Evolutionary conservation across 75 land plant species (phyloP).

Genomic region (Isoetes taiwanensis): DNA sequence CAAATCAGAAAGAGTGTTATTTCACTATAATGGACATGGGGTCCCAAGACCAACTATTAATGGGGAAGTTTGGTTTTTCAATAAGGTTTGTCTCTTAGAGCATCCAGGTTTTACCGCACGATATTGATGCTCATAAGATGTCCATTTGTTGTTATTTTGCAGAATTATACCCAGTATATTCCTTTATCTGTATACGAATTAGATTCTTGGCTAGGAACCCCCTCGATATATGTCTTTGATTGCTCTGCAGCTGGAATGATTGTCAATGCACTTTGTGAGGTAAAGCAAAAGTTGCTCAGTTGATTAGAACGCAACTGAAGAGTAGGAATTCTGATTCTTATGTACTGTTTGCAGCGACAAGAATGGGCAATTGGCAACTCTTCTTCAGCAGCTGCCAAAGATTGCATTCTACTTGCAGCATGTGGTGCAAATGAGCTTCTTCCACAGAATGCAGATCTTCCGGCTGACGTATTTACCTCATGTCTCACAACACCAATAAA

Average conservation of each 20-base stretch:
- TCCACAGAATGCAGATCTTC: constrained; percentile 85
- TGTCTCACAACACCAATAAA: constrained; percentile 96
- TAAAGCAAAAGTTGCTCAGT: constrained; percentile 12
- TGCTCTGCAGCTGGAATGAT: constrained; percentile 95
- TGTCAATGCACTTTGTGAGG: constrained; percentile 81
- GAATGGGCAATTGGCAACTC: constrained; percentile 30
- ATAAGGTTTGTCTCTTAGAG: constrained; percentile 42
- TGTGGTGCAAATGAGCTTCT: constrained; percentile 94
- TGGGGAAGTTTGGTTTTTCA: constrained; percentile 98
- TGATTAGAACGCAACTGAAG: neutral
- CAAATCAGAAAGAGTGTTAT: constrained; percentile 72
- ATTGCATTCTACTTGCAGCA: constrained; percentile 87
- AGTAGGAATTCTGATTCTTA: neutral
- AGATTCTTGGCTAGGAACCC: constrained; percentile 89
- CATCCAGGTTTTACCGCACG: neutral
- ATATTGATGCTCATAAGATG: neutral
- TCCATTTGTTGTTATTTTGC: neutral
- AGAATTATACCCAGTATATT: constrained; percentile 90
- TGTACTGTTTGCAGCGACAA: constrained; percentile 30
- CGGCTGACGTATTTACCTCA: constrained; percentile 91
- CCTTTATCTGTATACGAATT: constrained; percentile 82
- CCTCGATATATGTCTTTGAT: constrained; percentile 96
- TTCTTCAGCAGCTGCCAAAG: constrained; percentile 39
- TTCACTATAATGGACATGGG: constrained; percentile 97
- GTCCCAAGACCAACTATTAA: constrained; percentile 85